Evolutionary conservation across 495 filamentous ascomycete species (phyloP).

Genomic region (Penicillium maclennaniae): DNA sequence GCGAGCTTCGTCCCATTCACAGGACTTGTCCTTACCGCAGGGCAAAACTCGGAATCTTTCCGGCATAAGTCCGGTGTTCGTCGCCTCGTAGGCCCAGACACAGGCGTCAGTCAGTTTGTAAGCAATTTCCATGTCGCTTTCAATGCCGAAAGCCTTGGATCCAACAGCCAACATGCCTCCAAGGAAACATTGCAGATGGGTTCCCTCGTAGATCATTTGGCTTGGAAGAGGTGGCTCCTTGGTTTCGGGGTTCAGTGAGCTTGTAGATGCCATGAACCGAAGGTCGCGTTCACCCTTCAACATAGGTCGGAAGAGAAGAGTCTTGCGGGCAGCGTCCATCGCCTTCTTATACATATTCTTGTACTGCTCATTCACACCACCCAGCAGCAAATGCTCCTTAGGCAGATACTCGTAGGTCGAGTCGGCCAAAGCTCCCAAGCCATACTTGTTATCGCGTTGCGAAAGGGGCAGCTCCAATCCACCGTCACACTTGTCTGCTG

Average conservation of each 20-base stretch:
- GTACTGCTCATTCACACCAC: conserved; percentile 79
- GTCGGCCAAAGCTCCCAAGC: conserved; percentile 80
- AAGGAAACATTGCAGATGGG: conserved; percentile 84
- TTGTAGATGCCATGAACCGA: conserved; percentile 64
- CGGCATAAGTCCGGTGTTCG: conserved; percentile 85
- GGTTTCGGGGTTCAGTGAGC: conserved; percentile 29
- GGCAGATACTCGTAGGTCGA: conserved; percentile 95
- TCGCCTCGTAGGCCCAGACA: conserved; percentile 86
- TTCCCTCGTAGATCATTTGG: conserved; percentile 54
- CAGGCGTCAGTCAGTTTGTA: conserved; percentile 85
- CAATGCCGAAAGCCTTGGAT: conserved; percentile 77
- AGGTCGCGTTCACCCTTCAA: conserved; percentile 67
- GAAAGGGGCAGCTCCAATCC: conserved; percentile 26
- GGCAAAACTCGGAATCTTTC: conserved; percentile 64
- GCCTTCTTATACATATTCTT: conserved; percentile 72
- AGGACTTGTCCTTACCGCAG: conserved; percentile 62
- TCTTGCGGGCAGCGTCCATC: conserved; percentile 64
- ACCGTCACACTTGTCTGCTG: conserved; percentile 24
- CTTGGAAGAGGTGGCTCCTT: conserved; percentile 9
- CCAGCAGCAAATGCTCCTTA: conserved; percentile 72
- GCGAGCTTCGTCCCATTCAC: conserved; percentile 70
- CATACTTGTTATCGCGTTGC: conserved; percentile 47
- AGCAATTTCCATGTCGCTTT: conserved; percentile 77
- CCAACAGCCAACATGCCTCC: conserved; percentile 93
- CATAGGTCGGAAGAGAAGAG: conserved; percentile 86